These are phyloP conservation scores for Haematococcus lacustris DNA, from an alignment of 139 green algal genomes.

Conservation along the genomic window DNA sequence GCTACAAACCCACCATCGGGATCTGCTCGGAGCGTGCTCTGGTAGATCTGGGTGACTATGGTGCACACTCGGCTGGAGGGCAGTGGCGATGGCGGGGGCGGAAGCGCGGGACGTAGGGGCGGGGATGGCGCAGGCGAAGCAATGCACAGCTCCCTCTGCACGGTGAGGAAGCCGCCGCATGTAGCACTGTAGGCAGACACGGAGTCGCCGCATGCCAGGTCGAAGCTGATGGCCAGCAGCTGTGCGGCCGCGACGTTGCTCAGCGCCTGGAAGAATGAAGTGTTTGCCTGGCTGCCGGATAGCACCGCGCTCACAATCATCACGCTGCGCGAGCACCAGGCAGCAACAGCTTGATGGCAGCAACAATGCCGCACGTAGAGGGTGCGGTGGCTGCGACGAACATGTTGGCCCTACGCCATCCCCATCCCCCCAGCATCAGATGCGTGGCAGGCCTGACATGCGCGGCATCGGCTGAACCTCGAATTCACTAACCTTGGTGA, in stretches of 20 bases:
- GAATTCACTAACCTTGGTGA: background rate
- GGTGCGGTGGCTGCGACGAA: background rate
- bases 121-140: background rate
- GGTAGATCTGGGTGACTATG: background rate
- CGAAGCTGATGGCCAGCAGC: background rate
- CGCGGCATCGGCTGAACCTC: too few relatives aligned
- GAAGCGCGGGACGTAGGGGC: background rate
- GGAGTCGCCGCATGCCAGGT: background rate
- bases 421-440: background rate
- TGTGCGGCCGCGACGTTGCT: background rate
- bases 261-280: background rate
- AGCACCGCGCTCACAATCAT: background rate
- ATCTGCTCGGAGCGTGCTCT: too few relatives aligned
- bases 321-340: background rate
- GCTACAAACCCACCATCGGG: too few relatives aligned
- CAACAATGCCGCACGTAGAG: too few relatives aligned
- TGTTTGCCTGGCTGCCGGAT: background rate
- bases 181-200: background rate
- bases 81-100: background rate
- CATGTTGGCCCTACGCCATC: background rate
- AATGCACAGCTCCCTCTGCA: too few relatives aligned
- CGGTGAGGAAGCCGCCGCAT: constrained; percentile 1
- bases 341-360: background rate
- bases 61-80: background rate
- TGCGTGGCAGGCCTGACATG: background rate